Conservation (phyloP, 768 basidiomycete genomes). For the Artomyces pyxidatus region DNA sequence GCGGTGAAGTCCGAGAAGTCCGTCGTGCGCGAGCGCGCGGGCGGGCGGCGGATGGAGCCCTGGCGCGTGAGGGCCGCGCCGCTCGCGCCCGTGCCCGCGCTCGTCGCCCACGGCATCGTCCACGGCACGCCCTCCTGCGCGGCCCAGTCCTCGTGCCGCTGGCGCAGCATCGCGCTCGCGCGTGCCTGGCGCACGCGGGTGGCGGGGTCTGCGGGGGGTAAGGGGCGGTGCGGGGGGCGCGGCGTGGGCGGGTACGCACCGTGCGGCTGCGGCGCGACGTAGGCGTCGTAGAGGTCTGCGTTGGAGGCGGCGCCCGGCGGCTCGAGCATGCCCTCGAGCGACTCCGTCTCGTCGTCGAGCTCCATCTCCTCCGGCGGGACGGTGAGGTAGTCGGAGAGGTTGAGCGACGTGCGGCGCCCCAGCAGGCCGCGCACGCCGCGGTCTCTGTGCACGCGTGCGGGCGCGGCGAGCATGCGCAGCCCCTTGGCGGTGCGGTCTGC, state of each 20-base stretch:
- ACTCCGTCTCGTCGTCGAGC: slow-evolving; percentile 52
- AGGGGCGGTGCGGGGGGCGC: slow-evolving; percentile 4
- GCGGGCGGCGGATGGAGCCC: slow-evolving; percentile 48
- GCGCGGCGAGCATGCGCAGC: slow-evolving; percentile 47
- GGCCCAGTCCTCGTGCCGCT: slow-evolving; percentile 12
- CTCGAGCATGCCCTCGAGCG: slow-evolving; percentile 37
- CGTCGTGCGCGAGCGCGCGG: slow-evolving; percentile 41
- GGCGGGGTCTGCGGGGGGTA: too few relatives aligned
- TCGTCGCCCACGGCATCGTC: background rate
- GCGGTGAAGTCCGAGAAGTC: slow-evolving; percentile 71
- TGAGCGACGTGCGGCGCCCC: slow-evolving; percentile 18
- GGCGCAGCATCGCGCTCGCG: slow-evolving; percentile 1
- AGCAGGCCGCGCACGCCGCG: slow-evolving; percentile 5
- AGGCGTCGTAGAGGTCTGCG: slow-evolving; percentile 59
- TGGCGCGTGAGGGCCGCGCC: slow-evolving; percentile 39
- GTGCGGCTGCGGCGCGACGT: slow-evolving; percentile 16
- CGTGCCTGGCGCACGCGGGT: background rate
- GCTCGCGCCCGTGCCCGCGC: background rate
- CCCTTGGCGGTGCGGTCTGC: slow-evolving; percentile 60
- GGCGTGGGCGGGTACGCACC: slow-evolving; percentile 1
- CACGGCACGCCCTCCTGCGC: slow-evolving; percentile 2
- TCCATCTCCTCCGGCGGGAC: slow-evolving; percentile 49
- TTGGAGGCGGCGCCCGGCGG: slow-evolving; percentile 52
- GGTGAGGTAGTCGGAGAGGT: slow-evolving; percentile 45
- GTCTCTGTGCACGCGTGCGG: slow-evolving; percentile 45